Evolutionary conservation across 108 stramenopile species (phyloP).

Genomic region (Cyclotella kingstonii): DNA sequence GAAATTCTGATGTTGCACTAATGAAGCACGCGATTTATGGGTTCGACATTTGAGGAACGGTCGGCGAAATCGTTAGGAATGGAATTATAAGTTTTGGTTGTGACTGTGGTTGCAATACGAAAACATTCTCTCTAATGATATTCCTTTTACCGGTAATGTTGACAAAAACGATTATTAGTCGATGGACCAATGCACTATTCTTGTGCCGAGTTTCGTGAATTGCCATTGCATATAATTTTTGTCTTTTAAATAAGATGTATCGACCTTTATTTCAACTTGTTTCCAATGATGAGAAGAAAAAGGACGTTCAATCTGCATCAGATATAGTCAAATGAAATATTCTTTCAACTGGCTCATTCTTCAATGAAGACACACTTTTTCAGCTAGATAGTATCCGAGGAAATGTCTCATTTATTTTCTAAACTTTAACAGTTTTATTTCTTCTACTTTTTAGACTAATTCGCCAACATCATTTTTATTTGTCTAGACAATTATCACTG

Average conservation of each 20-base stretch:
- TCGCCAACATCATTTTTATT: neutral
- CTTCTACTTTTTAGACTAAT: neutral
- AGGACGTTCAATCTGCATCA: slow-evolving; percentile 29
- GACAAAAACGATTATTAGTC: neutral
- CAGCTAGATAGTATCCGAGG: slow-evolving; percentile 56
- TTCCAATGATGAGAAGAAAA: slow-evolving; percentile 41
- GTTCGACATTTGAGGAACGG: neutral
- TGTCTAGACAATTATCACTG: slow-evolving; percentile 42
- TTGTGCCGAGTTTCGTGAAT: too few species aligned
- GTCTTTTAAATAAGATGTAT: too few species aligned
- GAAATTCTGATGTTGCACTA: neutral
- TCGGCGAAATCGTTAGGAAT: too few species aligned
- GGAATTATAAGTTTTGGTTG: too few species aligned
- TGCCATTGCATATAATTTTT: too few species aligned
- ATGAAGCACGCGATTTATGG: neutral
- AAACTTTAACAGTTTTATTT: neutral
- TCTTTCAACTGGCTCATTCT: too few species aligned
- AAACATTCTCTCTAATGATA: too few species aligned
- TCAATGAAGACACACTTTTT: slow-evolving; percentile 40
- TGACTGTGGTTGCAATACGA: too few species aligned
- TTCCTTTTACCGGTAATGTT: neutral
- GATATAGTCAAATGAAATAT: slow-evolving; percentile 1
- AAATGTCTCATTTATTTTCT: neutral
- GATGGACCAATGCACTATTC: neutral
- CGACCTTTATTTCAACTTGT: neutral